Evolutionary conservation across 331 rosid genomes (phyloP).

Genomic region (Cucumis variabilis): DNA sequence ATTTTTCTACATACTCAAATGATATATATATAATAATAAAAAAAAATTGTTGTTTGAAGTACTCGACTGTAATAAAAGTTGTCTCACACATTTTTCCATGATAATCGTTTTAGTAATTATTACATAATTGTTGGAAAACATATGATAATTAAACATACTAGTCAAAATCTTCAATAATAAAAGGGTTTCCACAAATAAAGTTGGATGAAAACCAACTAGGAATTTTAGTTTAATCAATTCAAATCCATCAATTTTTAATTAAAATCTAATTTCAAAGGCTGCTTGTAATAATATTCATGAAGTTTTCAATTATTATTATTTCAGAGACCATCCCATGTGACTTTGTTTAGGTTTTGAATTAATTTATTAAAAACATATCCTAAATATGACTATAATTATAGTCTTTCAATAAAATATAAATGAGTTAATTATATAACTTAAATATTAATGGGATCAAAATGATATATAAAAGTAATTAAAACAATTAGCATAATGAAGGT

Average conservation of each 20-base stretch:
- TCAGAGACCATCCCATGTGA: neutral
- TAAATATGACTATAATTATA: neutral
- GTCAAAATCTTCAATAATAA: neutral
- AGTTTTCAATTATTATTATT: too few species aligned
- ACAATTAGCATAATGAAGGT: neutral
- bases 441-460: neutral
- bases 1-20: too few species aligned
- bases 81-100: neutral
- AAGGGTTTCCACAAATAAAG: neutral
- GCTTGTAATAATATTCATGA: too few species aligned
- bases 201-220: neutral
- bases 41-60: too few species aligned
- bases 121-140: neutral
- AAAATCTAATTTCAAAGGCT: too few species aligned
- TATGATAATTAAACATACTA: neutral
- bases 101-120: neutral
- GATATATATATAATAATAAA: too few species aligned
- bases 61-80: too few species aligned
- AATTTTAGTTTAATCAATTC: too few species aligned
- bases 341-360: neutral
- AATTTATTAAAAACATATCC: neutral
- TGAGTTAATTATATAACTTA: neutral
- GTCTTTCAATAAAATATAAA: neutral
- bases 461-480: neutral
- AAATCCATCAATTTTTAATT: neutral